Evolutionary conservation across 495 filamentous ascomycete species (phyloP).

Genomic region (Penicillium diatomitis): DNA sequence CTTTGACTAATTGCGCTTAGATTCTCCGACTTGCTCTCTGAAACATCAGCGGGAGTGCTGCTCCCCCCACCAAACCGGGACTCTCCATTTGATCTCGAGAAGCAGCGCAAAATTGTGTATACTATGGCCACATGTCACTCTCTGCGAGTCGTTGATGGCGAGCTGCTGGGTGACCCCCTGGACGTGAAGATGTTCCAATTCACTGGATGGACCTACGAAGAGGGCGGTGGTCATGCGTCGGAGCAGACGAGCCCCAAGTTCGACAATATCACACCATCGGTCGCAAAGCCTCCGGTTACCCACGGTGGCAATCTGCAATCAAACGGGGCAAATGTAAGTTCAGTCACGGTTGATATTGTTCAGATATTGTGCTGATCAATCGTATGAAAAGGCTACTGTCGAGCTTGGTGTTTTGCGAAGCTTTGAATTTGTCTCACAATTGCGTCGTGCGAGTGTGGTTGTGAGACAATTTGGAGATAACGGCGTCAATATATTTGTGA

Average conservation of each 20-base stretch:
- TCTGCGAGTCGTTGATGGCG: conserved; percentile 72
- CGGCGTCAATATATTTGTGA: conserved; percentile 81
- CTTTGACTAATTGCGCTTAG: conserved; percentile 21
- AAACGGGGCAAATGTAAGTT: conserved; percentile 21
- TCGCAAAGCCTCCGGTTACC: conserved; percentile 60
- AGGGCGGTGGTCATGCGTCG: conserved; percentile 48
- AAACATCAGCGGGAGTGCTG: conserved; percentile 42
- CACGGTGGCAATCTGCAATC: conserved; percentile 2
- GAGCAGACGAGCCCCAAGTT: conserved; percentile 52
- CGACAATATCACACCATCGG: conserved; percentile 62
- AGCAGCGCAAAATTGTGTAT: conserved; percentile 64
- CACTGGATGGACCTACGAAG: conserved; percentile 86
- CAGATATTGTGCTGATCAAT: neutral
- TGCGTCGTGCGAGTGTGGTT: conserved; percentile 86
- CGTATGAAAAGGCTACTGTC: conserved; percentile 31
- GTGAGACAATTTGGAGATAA: conserved; percentile 75
- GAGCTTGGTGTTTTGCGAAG: conserved; percentile 81
- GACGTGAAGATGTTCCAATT: conserved; percentile 99
- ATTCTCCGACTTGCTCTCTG: conserved; percentile 53
- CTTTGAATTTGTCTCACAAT: conserved; percentile 96
- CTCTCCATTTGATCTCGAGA: conserved; percentile 49
- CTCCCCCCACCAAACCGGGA: conserved; percentile 36
- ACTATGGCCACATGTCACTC: conserved; percentile 99
- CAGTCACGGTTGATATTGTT: neutral
- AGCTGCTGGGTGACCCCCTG: conserved; percentile 86